Percentiles rank a stretch among this genome's conserved stretches.
Evolutionary conservation across 2,329 filamentous ascomycete genomes (phyloP).

Genomic region (Metarhizium robertsii): DNA sequence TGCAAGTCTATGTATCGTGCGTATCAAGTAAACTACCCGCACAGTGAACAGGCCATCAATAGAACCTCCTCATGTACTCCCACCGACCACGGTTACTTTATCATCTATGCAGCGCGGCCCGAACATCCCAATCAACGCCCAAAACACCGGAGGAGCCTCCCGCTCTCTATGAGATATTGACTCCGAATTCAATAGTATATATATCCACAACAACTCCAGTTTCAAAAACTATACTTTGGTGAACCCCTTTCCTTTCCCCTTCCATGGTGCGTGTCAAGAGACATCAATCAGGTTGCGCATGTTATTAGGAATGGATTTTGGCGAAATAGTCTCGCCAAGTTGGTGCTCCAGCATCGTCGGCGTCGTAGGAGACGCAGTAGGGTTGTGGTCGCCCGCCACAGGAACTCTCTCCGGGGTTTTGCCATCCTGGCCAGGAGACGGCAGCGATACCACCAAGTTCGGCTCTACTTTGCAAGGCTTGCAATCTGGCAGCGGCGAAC

Average conservation of each 20-base stretch:
- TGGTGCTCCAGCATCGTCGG: slow-evolving; percentile 5
- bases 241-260: too few relatives aligned
- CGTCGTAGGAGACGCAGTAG: slow-evolving; percentile 10
- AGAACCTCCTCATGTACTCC: neutral
- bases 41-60: too few relatives aligned
- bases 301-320: slow-evolving; percentile 29
- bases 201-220: neutral
- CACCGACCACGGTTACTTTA: neutral
- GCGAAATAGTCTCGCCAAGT: slow-evolving; percentile 30
- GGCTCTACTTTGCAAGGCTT: neutral
- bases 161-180: neutral
- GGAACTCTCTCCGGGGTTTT: slow-evolving; percentile 1
- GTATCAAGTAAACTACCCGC: too few relatives aligned
- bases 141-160: neutral
- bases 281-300: slow-evolving; percentile 29
- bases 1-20: too few relatives aligned
- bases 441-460: neutral
- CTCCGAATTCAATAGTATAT: neutral
- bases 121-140: neutral
- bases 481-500: slow-evolving; percentile 5
- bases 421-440: neutral
- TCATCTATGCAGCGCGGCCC: neutral
- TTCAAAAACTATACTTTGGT: neutral
- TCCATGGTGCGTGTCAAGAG: neutral
- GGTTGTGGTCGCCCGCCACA: neutral